These are phyloP conservation scores for Colletotrichum tofieldiae DNA, from an alignment of 2,329 filamentous ascomycete genomes.

Conservation along the genomic window DNA sequence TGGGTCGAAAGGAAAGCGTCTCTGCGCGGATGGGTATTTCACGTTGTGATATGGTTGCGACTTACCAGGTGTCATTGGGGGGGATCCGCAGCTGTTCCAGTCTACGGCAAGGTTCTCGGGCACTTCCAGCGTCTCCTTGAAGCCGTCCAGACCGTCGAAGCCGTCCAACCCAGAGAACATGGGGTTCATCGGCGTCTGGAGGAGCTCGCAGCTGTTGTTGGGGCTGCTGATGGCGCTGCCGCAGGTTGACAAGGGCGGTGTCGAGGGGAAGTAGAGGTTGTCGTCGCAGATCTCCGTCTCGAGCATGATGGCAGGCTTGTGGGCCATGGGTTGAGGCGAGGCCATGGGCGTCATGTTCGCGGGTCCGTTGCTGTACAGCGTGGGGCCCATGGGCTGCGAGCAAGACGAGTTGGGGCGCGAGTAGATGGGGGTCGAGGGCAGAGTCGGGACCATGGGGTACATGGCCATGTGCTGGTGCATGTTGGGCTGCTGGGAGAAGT, in stretches of 20 bases:
- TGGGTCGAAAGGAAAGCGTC: background rate
- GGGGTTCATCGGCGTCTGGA: constrained; percentile 87
- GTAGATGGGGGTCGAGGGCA: constrained; percentile 76
- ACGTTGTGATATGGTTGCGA: constrained; percentile 47
- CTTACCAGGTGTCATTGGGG: constrained; percentile 93
- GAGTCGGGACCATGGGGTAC: constrained; percentile 70
- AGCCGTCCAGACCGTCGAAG: constrained; percentile 66
- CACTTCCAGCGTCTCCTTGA: constrained; percentile 81
- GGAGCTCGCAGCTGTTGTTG: constrained; percentile 77
- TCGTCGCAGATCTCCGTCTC: constrained; percentile 80
- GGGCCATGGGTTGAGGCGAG: constrained; percentile 79
- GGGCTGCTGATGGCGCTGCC: constrained; percentile 91
- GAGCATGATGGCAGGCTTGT: constrained; percentile 82
- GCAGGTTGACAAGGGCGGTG: constrained; percentile 87
- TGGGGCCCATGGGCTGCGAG: constrained; percentile 71
- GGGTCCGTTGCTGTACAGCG: constrained; percentile 71
- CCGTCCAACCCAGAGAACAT: constrained; percentile 82
- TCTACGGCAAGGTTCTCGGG: constrained; percentile 83
- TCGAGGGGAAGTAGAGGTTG: constrained; percentile 84
- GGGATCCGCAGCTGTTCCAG: constrained; percentile 84
- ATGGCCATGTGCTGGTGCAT: constrained; percentile 65
- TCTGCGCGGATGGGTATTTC: constrained; percentile 15
- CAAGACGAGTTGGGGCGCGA: constrained; percentile 76
- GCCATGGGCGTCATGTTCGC: constrained; percentile 81
- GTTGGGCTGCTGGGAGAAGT: constrained; percentile 71